These are phyloP conservation scores for Scytalidium sp. DNA, from an alignment of 2,329 filamentous ascomycete genomes.

Conservation along the genomic window DNA sequence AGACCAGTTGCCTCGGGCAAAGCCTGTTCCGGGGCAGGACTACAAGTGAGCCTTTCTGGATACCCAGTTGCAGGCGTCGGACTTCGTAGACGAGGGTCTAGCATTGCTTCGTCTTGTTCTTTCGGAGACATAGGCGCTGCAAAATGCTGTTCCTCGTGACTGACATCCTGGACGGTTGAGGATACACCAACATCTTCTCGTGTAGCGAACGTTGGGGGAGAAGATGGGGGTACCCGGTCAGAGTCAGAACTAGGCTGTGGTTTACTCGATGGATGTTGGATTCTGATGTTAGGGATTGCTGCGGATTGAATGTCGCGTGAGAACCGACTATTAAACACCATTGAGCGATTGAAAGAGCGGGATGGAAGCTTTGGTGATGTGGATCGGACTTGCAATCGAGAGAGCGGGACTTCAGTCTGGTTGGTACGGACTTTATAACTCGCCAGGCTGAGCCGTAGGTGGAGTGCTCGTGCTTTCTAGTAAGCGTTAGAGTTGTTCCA, in stretches of 20 bases:
- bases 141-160: not conserved
- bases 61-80: not conserved
- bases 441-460: conserved; percentile 66
- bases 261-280: not conserved
- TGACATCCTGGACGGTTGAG: not conserved
- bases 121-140: not conserved
- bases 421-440: conserved; percentile 74
- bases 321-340: not conserved
- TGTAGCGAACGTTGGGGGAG: not conserved
- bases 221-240: not conserved
- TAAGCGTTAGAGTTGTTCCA: not conserved
- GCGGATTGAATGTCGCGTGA: not conserved
- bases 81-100: not conserved
- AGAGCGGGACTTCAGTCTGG: conserved; percentile 64
- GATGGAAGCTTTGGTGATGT: conserved; percentile 14
- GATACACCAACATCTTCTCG: not conserved
- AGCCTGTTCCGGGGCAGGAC: not conserved
- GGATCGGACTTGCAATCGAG: conserved; percentile 48
- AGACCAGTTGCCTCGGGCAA: too few species aligned
- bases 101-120: not conserved
- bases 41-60: not conserved
- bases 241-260: not conserved
- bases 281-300: not conserved
- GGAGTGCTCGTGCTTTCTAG: conserved; percentile 63
- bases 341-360: not conserved